phyloP scores from a whole-genome alignment of 176 grass and related monocot genomes.

The Stipa capillata region DNA sequence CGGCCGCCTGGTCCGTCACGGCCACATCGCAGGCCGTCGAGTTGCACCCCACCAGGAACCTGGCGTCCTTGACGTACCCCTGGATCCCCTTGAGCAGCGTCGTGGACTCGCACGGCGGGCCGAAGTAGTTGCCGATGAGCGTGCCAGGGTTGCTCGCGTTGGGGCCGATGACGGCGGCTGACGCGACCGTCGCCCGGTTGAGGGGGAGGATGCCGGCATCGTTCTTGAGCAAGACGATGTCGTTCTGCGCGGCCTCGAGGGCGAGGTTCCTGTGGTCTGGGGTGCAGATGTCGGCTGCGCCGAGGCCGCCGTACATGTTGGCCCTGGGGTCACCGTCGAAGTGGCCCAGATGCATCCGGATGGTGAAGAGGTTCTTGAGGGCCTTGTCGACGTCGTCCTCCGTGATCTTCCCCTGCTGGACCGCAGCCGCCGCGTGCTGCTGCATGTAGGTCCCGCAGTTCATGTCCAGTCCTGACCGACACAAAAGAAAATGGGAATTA shows the following conservation, averaged over 20 bases:
- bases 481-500: too few relatives aligned
- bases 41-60: slow-evolving; percentile 39
- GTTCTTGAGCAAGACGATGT: slow-evolving; percentile 84
- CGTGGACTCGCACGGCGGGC: slow-evolving; percentile 37
- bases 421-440: slow-evolving; percentile 17
- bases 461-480: slow-evolving; percentile 53
- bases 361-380: slow-evolving; percentile 43
- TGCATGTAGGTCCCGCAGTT: slow-evolving; percentile 48
- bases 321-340: slow-evolving; percentile 60
- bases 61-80: neutral
- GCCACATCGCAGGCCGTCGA: neutral
- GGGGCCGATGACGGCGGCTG: slow-evolving; percentile 49
- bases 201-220: slow-evolving; percentile 28
- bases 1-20: neutral
- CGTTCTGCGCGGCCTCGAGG: slow-evolving; percentile 58
- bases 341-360: slow-evolving; percentile 63
- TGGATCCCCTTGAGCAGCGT: slow-evolving; percentile 28
- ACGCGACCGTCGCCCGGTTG: neutral
- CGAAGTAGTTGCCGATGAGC: slow-evolving; percentile 63
- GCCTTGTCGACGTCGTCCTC: slow-evolving; percentile 58
- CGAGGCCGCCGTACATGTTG: slow-evolving; percentile 39
- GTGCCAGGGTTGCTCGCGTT: slow-evolving; percentile 34
- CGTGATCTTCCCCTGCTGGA: slow-evolving; percentile 37
- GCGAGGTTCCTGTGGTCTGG: slow-evolving; percentile 47
- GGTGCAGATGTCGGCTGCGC: slow-evolving; percentile 37